Evolutionary conservation across 2,329 filamentous ascomycete genomes (phyloP), one percentile per base, ranked within the genome.

Genomic region (Fonsecaea pugnacius): DNA sequence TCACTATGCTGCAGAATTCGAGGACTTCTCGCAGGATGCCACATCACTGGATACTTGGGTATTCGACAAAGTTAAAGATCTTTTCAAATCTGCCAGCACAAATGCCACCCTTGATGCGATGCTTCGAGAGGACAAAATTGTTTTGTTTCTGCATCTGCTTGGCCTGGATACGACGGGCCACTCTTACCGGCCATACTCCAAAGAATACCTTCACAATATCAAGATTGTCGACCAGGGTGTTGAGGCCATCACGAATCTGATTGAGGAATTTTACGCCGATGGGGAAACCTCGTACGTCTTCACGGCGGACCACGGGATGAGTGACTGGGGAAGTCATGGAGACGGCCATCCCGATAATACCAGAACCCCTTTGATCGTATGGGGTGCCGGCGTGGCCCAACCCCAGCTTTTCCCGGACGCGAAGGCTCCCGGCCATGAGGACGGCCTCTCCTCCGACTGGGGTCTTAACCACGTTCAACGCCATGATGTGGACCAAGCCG

Each of bases 281-380:
- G 89, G 86, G 60, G 89, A 95, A 76, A 98, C 95, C 0, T 92
- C 96, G 0, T 99, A 94, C 75, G 87, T 99, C 16, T 99, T 99
- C 75, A 99, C 96, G 1, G 95, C 95, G 7, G 95, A 99, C 74
- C 95, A 99, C 76, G 95, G 95, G 18, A 99, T 99, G 95, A 98
- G 92, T 73, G 95, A 99, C 77, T 97, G 91, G 89, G 95, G 96
- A n/a, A 98, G 93, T 71, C 96, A 99, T 75, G 96, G 96, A 40
- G 95, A 99, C 76, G 95, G 95, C 7, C 93, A 99, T 77, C 95
- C 95, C 0, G 91, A 99, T 76, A 99, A 98, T 73, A 99, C 95
- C 2, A 87, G 95, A 57, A 99, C 95, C 0, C 95, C 95, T 0
- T 81, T 99, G 35, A 91, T 99, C 70, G 88, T 85, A 2, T 99